Evolutionary conservation across 2,329 filamentous ascomycete species (phyloP), one percentile per base, ranked within the genome.

Genomic region (Microcyclosporella mali): DNA sequence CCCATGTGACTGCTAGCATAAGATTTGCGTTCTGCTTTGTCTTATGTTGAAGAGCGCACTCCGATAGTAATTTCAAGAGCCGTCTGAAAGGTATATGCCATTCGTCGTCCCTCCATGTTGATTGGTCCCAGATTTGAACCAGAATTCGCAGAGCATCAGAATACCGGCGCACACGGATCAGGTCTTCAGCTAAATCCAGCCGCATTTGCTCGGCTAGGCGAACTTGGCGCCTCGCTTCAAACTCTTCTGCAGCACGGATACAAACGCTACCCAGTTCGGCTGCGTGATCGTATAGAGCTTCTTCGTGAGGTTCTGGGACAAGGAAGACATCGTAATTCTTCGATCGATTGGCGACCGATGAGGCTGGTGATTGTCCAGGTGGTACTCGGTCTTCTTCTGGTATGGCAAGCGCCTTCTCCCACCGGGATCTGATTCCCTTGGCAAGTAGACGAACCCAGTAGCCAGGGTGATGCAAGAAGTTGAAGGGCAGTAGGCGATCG

Each of bases 281-380:
- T 33, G 70, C 70, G 56, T 82, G 73, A 52, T 78, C 68, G 49
- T 73, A 71, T 10, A 74, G 68, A 27, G 65, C 66, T 58, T 82
- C 79, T 35, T 73, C 54, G 42, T 79, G 73, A 7, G 79, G 74
- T 42, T 79, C 73, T 1, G 74, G 75, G 4, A 73, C 76, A 19
- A 82, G 67, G 56, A 81, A 82, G 3, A 71, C 75, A 50, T 82
- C 79, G 52, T 82, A 82, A 11, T 66, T 64, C 32, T 66, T 63
- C 34, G 71, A 70, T 47, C 77, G 72, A 45, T 65, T 72, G 0
- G 72, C 75, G 14, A 77, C 70, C 48, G 73, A 69, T 9, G 74
- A 74, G 10, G 75, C 72, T 17, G 77, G 71, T 15, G 72, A 75
- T 58, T 77, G 72, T 8, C 69, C 72, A 8, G 77, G 75, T 8